Evolutionary conservation across 2,329 filamentous ascomycete genomes (phyloP), one percentile per base, ranked within the genome.

Genomic region (Penicillium sumatraense): DNA sequence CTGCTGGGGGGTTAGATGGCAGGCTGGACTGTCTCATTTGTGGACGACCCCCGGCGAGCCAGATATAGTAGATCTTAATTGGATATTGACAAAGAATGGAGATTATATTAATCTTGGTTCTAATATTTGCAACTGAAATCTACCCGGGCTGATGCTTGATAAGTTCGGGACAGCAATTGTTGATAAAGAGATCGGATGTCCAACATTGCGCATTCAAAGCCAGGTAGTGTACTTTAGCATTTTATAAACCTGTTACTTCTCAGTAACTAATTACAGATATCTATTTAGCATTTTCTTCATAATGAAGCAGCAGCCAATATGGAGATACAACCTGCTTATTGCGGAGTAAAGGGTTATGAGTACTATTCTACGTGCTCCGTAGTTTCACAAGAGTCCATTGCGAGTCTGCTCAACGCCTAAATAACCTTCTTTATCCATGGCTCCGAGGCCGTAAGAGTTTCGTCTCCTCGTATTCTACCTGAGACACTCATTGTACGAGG

Each of bases 401-500:
- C 42, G 9, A 46, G 10, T 27, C 13, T 46, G 26, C 26, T 46
- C 24, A 29, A 29, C 14, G 26, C n/a, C 42, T 20, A 51, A 45
- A 13, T 24, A 21, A 14, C 11, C n/a, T n/a, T n/a, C n/a, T n/a
- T 33, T 14, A 35, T 41, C 27, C 40, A 27, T 29, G 36, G 47
- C 46, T 49, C 46, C 23, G 2, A 21, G 14, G 31, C 8, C 14
- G 20, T 14, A 20, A 48, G 45, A 31, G 20, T 50, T 20, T 16
- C 27, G 35, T 50, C 31, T 26, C 20, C 54, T 53, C 46, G 54
- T 57, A 51, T 57, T 57, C 40, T 53, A 51, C 14, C 50, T 51
- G 54, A 54, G 54, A 57, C 54, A 51, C 20, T 2, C 8, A n/a
- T 13, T n/a, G n/a, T n/a, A n/a, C n/a, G n/a, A n/a, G n/a, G n/a